phyloP scores from a whole-genome alignment of 164 flowering plant species.

The Nymphaea thermarum region DNA sequence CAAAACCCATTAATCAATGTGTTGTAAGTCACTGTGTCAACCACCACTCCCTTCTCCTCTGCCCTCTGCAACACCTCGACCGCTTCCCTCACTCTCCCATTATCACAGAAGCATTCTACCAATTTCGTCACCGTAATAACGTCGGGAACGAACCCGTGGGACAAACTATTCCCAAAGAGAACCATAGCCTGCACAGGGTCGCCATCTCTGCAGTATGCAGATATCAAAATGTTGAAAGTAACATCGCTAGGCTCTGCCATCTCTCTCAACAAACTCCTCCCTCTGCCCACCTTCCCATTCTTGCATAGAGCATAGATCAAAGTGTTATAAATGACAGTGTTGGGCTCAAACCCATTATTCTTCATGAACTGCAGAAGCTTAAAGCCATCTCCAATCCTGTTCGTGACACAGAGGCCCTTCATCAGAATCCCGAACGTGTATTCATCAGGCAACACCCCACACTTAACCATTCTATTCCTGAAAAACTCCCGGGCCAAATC shows the following conservation, averaged over 20 bases:
- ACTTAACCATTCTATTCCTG: slow-evolving; percentile 62
- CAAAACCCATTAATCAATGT: slow-evolving; percentile 69
- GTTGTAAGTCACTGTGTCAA: slow-evolving; percentile 62
- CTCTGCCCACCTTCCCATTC: slow-evolving; percentile 77
- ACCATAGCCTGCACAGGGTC: slow-evolving; percentile 59
- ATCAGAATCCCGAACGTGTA: slow-evolving; percentile 78
- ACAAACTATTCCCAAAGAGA: slow-evolving; percentile 61
- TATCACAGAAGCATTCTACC: slow-evolving; percentile 44
- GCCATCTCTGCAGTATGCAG: slow-evolving; percentile 55
- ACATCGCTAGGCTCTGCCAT: slow-evolving; percentile 60
- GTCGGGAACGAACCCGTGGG: slow-evolving; percentile 49
- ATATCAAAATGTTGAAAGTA: slow-evolving; percentile 62
- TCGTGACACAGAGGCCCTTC: slow-evolving; percentile 88
- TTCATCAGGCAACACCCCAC: slow-evolving; percentile 62
- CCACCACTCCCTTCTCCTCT: slow-evolving; percentile 37
- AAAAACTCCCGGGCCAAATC: slow-evolving; percentile 75
- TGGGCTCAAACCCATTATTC: slow-evolving; percentile 32
- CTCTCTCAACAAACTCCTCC: slow-evolving; percentile 72
- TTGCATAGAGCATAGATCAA: slow-evolving; percentile 68
- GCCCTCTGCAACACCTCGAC: slow-evolving; percentile 58
- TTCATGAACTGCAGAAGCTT: slow-evolving; percentile 70
- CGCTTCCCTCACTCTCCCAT: slow-evolving; percentile 56
- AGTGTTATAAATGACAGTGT: slow-evolving; percentile 66
- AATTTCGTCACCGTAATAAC: slow-evolving; percentile 57
- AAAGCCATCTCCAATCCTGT: slow-evolving; percentile 66